A percentile compares a stretch with the other conserved stretches of the same genome.
phyloP scores from a whole-genome alignment of 371 early-diverging fungal species.

The Mortierella sp. region DNA sequence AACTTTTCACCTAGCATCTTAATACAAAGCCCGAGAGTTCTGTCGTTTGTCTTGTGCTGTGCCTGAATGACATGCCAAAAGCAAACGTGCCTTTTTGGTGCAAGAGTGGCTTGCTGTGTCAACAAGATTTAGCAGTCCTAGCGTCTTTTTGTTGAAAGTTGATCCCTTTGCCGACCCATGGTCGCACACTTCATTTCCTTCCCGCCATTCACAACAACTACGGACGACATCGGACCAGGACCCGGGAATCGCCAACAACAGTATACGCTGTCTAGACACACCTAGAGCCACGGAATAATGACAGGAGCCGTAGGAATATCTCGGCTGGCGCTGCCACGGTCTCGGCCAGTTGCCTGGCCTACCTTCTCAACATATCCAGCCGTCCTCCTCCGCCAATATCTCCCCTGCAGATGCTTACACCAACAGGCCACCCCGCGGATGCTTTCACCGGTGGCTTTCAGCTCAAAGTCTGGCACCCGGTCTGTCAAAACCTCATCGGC shows the following conservation, averaged over 20 bases:
- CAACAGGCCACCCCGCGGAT: not conserved
- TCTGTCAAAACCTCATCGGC: not conserved
- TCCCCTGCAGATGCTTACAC: not conserved
- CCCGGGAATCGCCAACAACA: not conserved
- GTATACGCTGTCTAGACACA: not conserved
- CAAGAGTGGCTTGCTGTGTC: constrained; percentile 3
- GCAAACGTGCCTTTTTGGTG: not conserved
- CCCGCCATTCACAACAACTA: not conserved
- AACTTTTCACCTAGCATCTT: not conserved
- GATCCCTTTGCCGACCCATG: not conserved
- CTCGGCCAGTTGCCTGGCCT: not conserved
- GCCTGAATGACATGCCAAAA: constrained; percentile 3
- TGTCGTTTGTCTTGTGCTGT: not conserved
- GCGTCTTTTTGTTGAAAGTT: not conserved
- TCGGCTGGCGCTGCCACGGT: constrained; percentile 14
- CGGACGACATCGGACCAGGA: not conserved
- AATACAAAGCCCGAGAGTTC: not conserved
- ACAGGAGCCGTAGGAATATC: constrained; percentile 49
- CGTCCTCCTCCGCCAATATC: not conserved
- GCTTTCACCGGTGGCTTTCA: not conserved
- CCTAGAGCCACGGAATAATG: constrained; percentile 14
- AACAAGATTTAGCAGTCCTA: constrained; percentile 6
- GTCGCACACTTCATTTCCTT: not conserved
- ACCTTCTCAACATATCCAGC: not conserved
- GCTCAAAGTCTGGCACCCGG: not conserved